Evolutionary conservation across 768 basidiomycete genomes (phyloP).

Genomic region (Podaxis sp.): DNA sequence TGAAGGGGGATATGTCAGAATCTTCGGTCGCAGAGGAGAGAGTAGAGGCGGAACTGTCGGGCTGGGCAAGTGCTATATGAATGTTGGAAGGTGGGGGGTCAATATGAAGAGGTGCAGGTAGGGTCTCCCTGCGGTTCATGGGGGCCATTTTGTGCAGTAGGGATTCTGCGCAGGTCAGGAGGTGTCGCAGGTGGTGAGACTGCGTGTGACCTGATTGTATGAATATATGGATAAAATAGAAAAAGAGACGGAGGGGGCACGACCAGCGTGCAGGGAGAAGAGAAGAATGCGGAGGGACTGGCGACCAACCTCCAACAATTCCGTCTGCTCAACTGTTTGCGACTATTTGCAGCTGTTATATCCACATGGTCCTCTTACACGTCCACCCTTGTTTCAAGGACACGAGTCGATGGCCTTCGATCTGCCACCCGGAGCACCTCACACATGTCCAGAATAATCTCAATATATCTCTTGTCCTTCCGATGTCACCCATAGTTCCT

Average conservation of each 20-base stretch:
- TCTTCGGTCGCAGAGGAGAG: constrained; percentile 51
- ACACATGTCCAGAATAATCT: not conserved
- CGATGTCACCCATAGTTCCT: too few species aligned
- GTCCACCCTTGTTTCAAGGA: not conserved
- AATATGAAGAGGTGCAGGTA: constrained; percentile 56
- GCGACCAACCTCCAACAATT: not conserved
- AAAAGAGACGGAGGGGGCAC: constrained; percentile 20
- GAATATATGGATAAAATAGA: not conserved
- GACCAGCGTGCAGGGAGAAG: constrained; percentile 37
- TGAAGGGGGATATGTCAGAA: constrained; percentile 41
- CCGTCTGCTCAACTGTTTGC: not conserved
- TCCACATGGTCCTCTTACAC: not conserved
- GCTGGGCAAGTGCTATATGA: constrained; percentile 45
- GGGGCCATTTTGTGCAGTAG: constrained; percentile 20
- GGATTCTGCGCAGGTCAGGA: not conserved
- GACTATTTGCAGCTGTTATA: not conserved
- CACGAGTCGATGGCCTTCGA: not conserved
- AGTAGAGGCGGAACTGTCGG: constrained; percentile 44
- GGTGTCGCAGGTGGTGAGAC: not conserved
- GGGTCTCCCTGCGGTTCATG: constrained; percentile 46
- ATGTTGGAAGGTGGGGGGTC: constrained; percentile 44
- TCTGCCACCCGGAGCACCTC: not conserved
- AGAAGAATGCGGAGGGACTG: constrained; percentile 14
- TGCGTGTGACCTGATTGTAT: not conserved
- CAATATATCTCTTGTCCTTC: too few species aligned